Evolutionary conservation across 306 rosid genomes (phyloP), one percentile per base, ranked within the genome.

Genomic region (Abrus precatorius): DNA sequence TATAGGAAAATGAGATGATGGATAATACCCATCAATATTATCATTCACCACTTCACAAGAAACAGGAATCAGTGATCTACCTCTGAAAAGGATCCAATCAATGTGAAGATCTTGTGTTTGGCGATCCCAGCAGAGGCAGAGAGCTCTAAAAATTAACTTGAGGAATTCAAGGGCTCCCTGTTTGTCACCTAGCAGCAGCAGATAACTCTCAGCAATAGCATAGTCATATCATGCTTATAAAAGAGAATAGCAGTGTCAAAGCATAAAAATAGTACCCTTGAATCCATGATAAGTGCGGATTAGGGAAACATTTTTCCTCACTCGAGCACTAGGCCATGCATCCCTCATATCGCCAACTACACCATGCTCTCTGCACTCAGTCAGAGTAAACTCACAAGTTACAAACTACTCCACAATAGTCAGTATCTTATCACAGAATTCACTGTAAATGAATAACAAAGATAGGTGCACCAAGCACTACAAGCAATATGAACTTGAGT

Each of bases 81-180:
- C 99, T 86, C 98, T 89, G 93, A 92, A 96, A 76, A 96, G 97
- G 85, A 96, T 90, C 99, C 99, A 96, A 86, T 96, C 99, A 50
- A 90, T 30, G 77, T 93, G 99, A 55, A 96, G 94, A 88, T 96
- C 99, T 82, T 96, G 99, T 1, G 99, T 96, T 82, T 96, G 99
- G 36, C 99, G 91, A 89, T 96, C 99, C 99, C 99, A 96, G 88
- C 99, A 96, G 77, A 93, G 97, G 84, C 97, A 96, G 3, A 96
- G 96, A 10, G 99, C 99, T 91, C 98, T 83, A 52, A 92, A 89
- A 54, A 96, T 91, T 88, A 96, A 80, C 88, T 96, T 96, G 53
- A 93, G 79, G 82, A 84, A 96, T 85, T 96, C 99, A 9, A 91
- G 90, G 44, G 97, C 85, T 88, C 99, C 99, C 67, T 96, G 99